These are phyloP conservation scores for Volutella citrinella DNA, from an alignment of 2,329 filamentous ascomycete species.

Conservation along the genomic window DNA sequence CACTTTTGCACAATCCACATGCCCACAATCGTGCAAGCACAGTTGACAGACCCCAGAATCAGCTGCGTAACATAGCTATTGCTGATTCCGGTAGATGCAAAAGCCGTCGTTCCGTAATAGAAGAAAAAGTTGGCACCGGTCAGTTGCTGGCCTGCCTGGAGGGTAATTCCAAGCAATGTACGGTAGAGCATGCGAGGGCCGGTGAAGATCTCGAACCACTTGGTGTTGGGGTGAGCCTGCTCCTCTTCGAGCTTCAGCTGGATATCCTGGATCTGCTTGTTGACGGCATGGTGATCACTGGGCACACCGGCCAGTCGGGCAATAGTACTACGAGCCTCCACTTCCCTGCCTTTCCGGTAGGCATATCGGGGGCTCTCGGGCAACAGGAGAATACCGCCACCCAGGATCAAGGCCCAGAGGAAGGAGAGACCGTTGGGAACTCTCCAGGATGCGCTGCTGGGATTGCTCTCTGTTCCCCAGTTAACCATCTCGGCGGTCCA, in stretches of 20 bases:
- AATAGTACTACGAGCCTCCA: constrained; percentile 48
- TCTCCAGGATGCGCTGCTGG: constrained; percentile 55
- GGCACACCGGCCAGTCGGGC: constrained; percentile 43
- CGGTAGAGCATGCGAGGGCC: constrained; percentile 65
- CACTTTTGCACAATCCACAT: constrained; percentile 64
- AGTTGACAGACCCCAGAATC: constrained; percentile 66
- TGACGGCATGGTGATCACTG: constrained; percentile 37
- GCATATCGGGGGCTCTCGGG: constrained; percentile 54
- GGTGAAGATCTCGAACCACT: constrained; percentile 62
- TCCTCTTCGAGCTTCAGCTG: constrained; percentile 48
- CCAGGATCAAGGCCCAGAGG: constrained; percentile 52
- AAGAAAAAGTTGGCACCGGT: constrained; percentile 63
- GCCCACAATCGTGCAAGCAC: constrained; percentile 61
- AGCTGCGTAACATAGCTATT: constrained; percentile 68
- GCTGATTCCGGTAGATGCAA: constrained; percentile 59
- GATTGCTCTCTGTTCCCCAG: constrained; percentile 52
- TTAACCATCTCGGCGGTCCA: constrained; percentile 58
- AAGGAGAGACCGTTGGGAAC: constrained; percentile 58
- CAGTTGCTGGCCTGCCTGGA: constrained; percentile 66
- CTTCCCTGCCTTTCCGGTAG: constrained; percentile 43
- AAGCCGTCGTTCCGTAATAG: constrained; percentile 65
- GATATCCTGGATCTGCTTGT: constrained; percentile 50
- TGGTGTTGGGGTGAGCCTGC: constrained; percentile 42
- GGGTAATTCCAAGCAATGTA: constrained; percentile 57
- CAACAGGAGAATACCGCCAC: constrained; percentile 47